phyloP scores from a whole-genome alignment of 2,329 filamentous ascomycete genomes.

The Kalmusia sp. region DNA sequence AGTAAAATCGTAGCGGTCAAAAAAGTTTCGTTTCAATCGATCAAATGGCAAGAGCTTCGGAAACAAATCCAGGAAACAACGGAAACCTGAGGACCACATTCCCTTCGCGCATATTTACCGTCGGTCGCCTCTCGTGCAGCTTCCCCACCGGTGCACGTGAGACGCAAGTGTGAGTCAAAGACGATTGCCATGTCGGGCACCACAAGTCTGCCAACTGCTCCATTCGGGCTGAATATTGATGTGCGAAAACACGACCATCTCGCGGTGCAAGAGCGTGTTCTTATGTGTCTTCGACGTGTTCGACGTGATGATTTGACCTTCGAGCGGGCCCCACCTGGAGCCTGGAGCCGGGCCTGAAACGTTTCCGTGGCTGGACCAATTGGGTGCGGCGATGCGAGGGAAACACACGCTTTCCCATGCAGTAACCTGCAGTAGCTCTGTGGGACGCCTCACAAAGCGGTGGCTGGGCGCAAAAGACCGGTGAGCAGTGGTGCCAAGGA shows the following conservation, averaged over 20 bases:
- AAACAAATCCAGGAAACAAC: background rate
- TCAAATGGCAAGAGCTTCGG: background rate
- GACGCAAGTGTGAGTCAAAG: slow-evolving; percentile 54
- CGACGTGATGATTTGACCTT: slow-evolving; percentile 48
- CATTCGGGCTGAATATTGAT: slow-evolving; percentile 40
- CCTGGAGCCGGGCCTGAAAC: slow-evolving; percentile 42
- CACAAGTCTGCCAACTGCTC: slow-evolving; percentile 28
- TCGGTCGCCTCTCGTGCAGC: slow-evolving; percentile 25
- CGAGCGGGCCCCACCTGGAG: slow-evolving; percentile 29
- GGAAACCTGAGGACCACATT: slow-evolving; percentile 39
- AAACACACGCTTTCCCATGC: slow-evolving; percentile 34
- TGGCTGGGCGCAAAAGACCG: slow-evolving; percentile 34
- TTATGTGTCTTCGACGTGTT: slow-evolving; percentile 36
- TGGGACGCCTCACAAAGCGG: slow-evolving; percentile 22
- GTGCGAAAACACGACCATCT: slow-evolving; percentile 49
- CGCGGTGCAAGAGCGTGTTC: slow-evolving; percentile 48
- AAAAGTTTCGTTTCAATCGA: slow-evolving; percentile 18
- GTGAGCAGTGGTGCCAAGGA: slow-evolving; percentile 29
- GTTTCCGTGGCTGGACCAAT: slow-evolving; percentile 35
- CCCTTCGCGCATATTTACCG: slow-evolving; percentile 42
- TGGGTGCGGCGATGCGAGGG: slow-evolving; percentile 17
- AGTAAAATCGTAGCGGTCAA: slow-evolving; percentile 21
- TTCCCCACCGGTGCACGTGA: slow-evolving; percentile 34
- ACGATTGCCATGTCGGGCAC: slow-evolving; percentile 20
- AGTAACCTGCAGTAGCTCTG: slow-evolving; percentile 34